These are phyloP conservation scores for Rhodomyrtus psidioides DNA, from an alignment of 441 rosid genomes.

Conservation along the genomic window DNA sequence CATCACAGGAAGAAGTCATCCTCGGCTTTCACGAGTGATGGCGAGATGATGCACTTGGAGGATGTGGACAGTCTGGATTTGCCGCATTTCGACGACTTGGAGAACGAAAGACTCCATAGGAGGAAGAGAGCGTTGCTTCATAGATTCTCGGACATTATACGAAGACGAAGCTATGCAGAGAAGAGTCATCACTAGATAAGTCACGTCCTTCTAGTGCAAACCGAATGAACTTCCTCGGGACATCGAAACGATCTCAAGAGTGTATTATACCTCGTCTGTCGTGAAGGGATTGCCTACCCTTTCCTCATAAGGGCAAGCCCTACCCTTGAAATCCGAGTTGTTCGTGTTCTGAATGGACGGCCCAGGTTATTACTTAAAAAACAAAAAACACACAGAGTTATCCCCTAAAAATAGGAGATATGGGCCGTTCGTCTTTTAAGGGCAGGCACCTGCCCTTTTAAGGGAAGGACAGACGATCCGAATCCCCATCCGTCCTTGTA, in stretches of 20 bases:
- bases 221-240: neutral
- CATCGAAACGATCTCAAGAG: neutral
- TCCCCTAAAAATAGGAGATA: too few relatives aligned
- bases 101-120: slow-evolving; percentile 39
- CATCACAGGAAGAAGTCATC: slow-evolving; percentile 41
- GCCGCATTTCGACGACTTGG: slow-evolving; percentile 33
- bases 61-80: slow-evolving; percentile 42
- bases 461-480: too few relatives aligned
- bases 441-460: too few relatives aligned
- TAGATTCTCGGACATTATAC: slow-evolving; percentile 65
- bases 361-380: too few relatives aligned
- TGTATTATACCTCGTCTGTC: too few relatives aligned
- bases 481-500: neutral
- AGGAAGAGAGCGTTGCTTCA: slow-evolving; percentile 65
- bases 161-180: slow-evolving; percentile 38
- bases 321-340: too few relatives aligned
- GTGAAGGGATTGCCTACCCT: too few relatives aligned
- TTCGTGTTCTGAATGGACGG: too few relatives aligned
- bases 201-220: neutral
- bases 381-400: too few relatives aligned
- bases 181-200: slow-evolving; percentile 22
- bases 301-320: too few relatives aligned
- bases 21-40: slow-evolving; percentile 29
- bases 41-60: slow-evolving; percentile 27
- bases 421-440: too few relatives aligned